Conservation (phyloP, 2,329 filamentous ascomycete genomes). For the Alternaria sp. region DNA sequence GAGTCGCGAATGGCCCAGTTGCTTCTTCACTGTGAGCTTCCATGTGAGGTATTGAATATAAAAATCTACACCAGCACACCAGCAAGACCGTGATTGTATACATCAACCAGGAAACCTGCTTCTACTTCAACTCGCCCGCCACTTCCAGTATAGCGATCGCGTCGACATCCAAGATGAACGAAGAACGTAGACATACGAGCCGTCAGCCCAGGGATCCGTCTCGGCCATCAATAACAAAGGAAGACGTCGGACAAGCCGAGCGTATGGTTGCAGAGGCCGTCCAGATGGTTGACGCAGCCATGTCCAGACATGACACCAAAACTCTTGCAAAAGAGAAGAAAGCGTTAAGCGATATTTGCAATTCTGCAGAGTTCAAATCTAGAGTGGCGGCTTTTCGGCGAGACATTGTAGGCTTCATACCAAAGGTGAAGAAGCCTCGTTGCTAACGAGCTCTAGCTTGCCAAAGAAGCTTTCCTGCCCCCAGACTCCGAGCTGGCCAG, state of each 20-base stretch:
- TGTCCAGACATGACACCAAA: background rate
- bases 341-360: background rate
- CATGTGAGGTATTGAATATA: background rate
- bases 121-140: background rate
- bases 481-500: background rate
- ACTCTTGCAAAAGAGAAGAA: background rate
- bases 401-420: background rate
- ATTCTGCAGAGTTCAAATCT: background rate
- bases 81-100: background rate
- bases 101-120: background rate
- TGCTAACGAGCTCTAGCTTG: background rate
- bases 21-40: background rate
- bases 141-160: background rate
- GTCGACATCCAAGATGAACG: background rate
- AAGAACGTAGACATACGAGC: background rate
- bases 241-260: background rate
- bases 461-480: background rate
- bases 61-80: background rate
- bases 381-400: background rate
- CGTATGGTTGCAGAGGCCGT: background rate
- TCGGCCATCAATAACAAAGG: background rate
- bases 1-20: background rate
- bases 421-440: background rate
- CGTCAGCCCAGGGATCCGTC: background rate
- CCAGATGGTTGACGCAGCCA: background rate